Evolutionary conservation across 768 basidiomycete genomes (phyloP).

Genomic region (Xerocomellus chrysenteron): DNA sequence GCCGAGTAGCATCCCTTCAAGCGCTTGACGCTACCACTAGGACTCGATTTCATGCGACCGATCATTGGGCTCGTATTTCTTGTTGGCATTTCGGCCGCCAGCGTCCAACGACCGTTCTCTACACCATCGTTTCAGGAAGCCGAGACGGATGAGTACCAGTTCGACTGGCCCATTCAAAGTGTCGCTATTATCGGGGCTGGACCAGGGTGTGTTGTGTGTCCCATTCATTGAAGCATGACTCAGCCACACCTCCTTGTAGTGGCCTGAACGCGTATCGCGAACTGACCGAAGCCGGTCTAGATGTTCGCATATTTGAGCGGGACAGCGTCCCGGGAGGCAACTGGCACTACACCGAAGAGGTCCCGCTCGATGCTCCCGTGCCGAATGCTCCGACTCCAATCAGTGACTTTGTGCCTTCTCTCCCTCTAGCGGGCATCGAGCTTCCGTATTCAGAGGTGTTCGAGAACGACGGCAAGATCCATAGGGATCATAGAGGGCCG

Average conservation of each 20-base stretch:
- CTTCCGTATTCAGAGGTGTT: slow-evolving; percentile 13
- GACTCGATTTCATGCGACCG: not conserved
- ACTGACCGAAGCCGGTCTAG: slow-evolving; percentile 13
- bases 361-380: slow-evolving; percentile 8
- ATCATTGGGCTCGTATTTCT: not conserved
- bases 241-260: not conserved
- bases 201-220: slow-evolving; percentile 4
- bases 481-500: slow-evolving; percentile 9
- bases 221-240: not conserved
- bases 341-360: slow-evolving; percentile 20
- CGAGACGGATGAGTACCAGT: slow-evolving; percentile 4
- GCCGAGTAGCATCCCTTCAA: too few species aligned
- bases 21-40: too few species aligned
- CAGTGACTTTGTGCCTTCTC: slow-evolving; percentile 11
- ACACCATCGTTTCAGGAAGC: not conserved
- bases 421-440: slow-evolving; percentile 2
- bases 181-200: slow-evolving; percentile 19
- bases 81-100: not conserved
- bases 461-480: slow-evolving; percentile 2
- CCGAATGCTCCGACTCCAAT: slow-evolving; percentile 7
- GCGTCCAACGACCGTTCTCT: slow-evolving; percentile 1
- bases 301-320: slow-evolving; percentile 17
- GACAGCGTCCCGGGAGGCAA: slow-evolving; percentile 6
- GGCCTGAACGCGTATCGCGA: slow-evolving; percentile 13
- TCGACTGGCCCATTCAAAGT: slow-evolving; percentile 12